Evolutionary conservation across 202 grass and related monocot species (phyloP).

Genomic region (Eragrostis tef): DNA sequence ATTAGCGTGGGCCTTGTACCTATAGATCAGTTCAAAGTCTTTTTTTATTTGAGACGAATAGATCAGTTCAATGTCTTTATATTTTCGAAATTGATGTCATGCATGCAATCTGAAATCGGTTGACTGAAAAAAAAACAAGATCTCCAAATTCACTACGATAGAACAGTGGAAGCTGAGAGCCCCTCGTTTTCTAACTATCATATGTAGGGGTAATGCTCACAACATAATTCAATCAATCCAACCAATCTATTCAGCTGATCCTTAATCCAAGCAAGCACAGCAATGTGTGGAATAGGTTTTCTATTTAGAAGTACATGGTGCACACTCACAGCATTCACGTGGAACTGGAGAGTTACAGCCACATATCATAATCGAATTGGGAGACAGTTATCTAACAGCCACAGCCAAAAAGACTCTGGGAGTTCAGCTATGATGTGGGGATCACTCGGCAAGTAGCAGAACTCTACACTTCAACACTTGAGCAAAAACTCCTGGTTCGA

Average conservation of each 20-base stretch:
- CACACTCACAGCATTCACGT: background rate
- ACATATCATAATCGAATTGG: background rate
- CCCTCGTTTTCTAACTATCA: background rate
- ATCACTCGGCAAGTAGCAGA: background rate
- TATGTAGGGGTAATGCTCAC: slow-evolving; percentile 11
- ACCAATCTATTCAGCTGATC: slow-evolving; percentile 1
- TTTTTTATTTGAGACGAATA: no score
- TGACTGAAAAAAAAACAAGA: no score
- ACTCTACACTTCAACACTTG: background rate
- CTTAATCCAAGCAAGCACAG: slow-evolving; percentile 18
- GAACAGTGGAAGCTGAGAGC: background rate
- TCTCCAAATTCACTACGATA: background rate
- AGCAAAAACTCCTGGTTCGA: background rate
- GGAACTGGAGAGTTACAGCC: background rate
- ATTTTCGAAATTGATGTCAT: background rate
- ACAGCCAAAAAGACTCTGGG: background rate
- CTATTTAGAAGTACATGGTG: background rate
- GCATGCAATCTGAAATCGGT: background rate
- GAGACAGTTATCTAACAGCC: background rate
- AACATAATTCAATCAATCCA: background rate
- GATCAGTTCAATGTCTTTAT: no score
- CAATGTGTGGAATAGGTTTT: background rate
- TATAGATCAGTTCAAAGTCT: background rate
- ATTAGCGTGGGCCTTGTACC: slow-evolving; percentile 19
- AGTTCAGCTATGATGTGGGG: background rate